These are phyloP conservation scores for Oxytropis ochrocephala DNA, from an alignment of 306 rosid genomes.

Conservation along the genomic window DNA sequence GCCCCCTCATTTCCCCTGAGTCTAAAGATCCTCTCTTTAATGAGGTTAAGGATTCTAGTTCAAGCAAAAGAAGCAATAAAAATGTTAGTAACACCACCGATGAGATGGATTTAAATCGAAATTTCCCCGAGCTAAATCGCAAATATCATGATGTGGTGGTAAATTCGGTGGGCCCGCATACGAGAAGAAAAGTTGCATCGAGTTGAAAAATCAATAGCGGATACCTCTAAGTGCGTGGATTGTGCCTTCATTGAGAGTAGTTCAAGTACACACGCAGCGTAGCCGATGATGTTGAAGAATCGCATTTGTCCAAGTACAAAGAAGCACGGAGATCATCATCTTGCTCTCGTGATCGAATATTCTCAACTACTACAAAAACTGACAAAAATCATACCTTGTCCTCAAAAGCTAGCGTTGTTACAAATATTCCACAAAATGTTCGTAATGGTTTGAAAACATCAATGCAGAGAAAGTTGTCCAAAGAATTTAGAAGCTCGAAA, in stretches of 20 bases:
- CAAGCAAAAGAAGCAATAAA: slow-evolving; percentile 37
- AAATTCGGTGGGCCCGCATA: slow-evolving; percentile 34
- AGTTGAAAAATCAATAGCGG: slow-evolving; percentile 38
- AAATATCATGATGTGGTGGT: slow-evolving; percentile 29
- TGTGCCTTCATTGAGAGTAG: slow-evolving; percentile 24
- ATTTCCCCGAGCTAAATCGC: slow-evolving; percentile 26
- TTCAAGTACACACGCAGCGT: slow-evolving; percentile 19
- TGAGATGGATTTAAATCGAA: slow-evolving; percentile 32
- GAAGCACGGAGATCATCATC: no score
- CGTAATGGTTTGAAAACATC: no score
- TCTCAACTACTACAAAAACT: no score
- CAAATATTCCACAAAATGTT: no score
- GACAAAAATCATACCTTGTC: no score
- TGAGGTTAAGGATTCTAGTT: slow-evolving; percentile 21
- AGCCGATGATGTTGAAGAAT: slow-evolving; percentile 31
- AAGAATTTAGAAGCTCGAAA: no score
- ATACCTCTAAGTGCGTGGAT: slow-evolving; percentile 32
- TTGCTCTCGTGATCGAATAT: no score
- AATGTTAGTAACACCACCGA: slow-evolving; percentile 26
- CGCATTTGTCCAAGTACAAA: slow-evolving; percentile 26
- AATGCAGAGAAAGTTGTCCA: no score
- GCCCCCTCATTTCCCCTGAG: slow-evolving; percentile 9
- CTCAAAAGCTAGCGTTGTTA: no score
- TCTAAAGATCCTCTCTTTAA: slow-evolving; percentile 19
- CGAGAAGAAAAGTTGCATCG: slow-evolving; percentile 28